phyloP scores from a whole-genome alignment of 192 early-diverging fungal species.

The Backusella sp. region DNA sequence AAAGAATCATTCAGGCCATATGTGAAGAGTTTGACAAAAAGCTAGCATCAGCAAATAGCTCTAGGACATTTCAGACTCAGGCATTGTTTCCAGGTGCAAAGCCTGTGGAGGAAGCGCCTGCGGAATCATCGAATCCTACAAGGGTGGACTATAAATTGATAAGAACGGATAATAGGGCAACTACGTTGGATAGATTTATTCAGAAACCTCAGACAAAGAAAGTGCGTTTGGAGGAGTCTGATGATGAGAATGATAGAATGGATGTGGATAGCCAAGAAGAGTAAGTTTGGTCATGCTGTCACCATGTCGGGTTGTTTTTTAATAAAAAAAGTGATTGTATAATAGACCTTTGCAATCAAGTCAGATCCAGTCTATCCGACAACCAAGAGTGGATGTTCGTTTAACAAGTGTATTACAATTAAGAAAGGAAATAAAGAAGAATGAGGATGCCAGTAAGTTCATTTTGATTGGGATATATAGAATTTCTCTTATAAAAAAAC shows the following conservation, averaged over 20 bases:
- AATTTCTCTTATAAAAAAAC: background rate
- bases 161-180: slow-evolving; percentile 79
- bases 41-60: slow-evolving; percentile 68
- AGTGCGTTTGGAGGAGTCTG: background rate
- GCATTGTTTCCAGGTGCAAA: slow-evolving; percentile 35
- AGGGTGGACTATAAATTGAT: slow-evolving; percentile 73
- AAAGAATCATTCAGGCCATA: slow-evolving; percentile 70
- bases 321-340: background rate
- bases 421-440: slow-evolving; percentile 65
- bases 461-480: no score
- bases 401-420: slow-evolving; percentile 80
- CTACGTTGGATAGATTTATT: slow-evolving; percentile 75
- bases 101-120: background rate
- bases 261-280: background rate
- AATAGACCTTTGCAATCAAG: background rate
- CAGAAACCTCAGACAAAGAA: slow-evolving; percentile 8
- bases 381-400: slow-evolving; percentile 66
- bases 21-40: slow-evolving; percentile 66
- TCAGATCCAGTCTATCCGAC: background rate
- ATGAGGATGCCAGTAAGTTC: slow-evolving; percentile 40
- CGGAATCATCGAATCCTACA: slow-evolving; percentile 35
- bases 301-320: background rate
- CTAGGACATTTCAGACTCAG: slow-evolving; percentile 54
- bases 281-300: background rate
- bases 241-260: background rate